Base-by-base conservation (phyloP, 2,329 filamentous ascomycete species). In the Lachnellula arida region DNA sequence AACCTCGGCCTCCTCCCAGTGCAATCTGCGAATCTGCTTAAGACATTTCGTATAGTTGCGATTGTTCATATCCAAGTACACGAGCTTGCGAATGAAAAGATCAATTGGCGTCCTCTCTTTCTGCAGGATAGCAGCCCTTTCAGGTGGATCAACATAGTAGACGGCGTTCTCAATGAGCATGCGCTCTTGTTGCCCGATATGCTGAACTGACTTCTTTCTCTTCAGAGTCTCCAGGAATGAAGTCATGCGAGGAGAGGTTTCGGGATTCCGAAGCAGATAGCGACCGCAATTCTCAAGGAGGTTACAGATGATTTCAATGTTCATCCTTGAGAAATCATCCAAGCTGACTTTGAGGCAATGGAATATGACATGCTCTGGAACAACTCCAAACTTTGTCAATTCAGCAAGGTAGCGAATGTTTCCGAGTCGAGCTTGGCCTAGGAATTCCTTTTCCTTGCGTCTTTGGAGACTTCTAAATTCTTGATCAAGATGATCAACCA, bases 91-190 rank as follows among this genome's bases (percentile, higher is more conserved):
- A 57, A 99, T 85, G 69, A 95, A 99, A 25, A 95, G 79, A 64
- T 99, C 93, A 69, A 94, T 88, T 0, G 94, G 92, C 0, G 91
- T 96, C 47, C 94, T 84, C 72, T 99, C 94, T 72, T 97, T 99
- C 69, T 97, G 93, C 72, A 95, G 88, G 53, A 99, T 97, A 0
- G 94, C 92, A 34, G 92, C 89, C 58, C 94, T 85, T 70, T 96
- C 88, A 0, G 94, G 95, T 14, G 94, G 94, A 67, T 97, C 94
- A 55, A 99, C 94, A 65, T 97, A 97, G 73, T 99, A 99, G 56
- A 97, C 85, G 3, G 94, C 94, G 69, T 99, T 99, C 71, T 99
- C 94, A 56, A 99, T 94, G 32, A 97, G 83, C 92, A 99, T 97
- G 40, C 92, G 88, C 73, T 99, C 94, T 65, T 96, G 91, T 66